Percentiles rank a stretch among this genome's conserved stretches.
phyloP scores from a whole-genome alignment of 2,329 filamentous ascomycete genomes.

The Penicillium sp. region DNA sequence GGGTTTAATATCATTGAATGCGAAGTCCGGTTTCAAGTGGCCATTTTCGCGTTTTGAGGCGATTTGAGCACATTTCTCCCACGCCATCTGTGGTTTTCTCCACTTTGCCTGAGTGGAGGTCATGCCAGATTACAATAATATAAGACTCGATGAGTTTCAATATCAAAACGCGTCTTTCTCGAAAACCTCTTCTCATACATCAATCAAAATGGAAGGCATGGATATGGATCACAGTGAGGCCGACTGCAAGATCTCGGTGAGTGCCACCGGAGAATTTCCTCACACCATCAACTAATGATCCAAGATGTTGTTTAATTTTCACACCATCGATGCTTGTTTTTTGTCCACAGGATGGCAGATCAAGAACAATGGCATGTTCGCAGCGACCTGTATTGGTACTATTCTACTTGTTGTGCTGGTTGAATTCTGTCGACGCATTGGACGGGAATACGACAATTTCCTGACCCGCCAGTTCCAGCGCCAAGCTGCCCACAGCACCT shows the following conservation, averaged over 20 bases:
- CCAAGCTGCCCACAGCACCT: conserved; percentile 18
- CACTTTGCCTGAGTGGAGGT: conserved; percentile 2
- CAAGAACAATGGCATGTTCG: conserved; percentile 23
- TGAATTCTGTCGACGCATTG: conserved; percentile 17
- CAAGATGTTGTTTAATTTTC: conserved; percentile 35
- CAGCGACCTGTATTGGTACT: conserved; percentile 18
- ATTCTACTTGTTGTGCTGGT: conserved; percentile 19
- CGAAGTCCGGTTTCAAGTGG: neutral
- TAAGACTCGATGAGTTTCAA: neutral
- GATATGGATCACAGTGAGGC: conserved; percentile 21
- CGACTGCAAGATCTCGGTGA: conserved; percentile 30
- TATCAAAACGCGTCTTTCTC: neutral
- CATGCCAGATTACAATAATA: conserved; percentile 3
- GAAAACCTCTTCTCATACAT: neutral
- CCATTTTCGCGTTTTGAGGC: conserved; percentile 8
- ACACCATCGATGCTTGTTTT: conserved; percentile 30
- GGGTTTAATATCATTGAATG: neutral
- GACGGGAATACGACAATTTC: conserved; percentile 19
- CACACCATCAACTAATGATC: conserved; percentile 4
- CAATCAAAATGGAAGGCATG: conserved; percentile 21
- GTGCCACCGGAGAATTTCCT: conserved; percentile 11
- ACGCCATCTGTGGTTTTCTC: conserved; percentile 10
- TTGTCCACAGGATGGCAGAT: conserved; percentile 23
- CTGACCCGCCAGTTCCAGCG: conserved; percentile 22
- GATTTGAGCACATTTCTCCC: conserved; percentile 22